Conservation (phyloP, 2,329 filamentous ascomycete genomes). For the Aspergillus spinulosporus region DNA sequence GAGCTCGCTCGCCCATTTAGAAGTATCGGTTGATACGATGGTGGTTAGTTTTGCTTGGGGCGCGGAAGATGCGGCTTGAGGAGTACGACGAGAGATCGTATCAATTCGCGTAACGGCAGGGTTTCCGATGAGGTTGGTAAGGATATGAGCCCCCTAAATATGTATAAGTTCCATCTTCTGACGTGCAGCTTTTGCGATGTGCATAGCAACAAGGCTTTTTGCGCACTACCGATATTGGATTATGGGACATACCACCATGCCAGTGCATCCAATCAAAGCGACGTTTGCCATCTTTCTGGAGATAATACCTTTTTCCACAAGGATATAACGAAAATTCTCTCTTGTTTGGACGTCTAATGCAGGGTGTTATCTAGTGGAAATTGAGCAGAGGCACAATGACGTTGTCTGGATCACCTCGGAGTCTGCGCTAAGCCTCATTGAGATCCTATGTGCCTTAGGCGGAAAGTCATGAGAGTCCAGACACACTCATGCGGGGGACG, state of each 20-base stretch:
- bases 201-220: not conserved
- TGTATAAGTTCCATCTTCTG: conserved; percentile 29
- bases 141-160: conserved; percentile 69
- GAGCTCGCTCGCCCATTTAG: conserved; percentile 67
- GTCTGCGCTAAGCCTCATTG: not conserved
- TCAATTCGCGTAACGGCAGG: conserved; percentile 44
- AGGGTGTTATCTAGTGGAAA: not conserved
- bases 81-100: conserved; percentile 48
- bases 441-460: not conserved
- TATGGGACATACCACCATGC: conserved; percentile 49
- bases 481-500: conserved; percentile 19
- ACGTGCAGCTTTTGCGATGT: not conserved
- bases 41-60: conserved; percentile 63
- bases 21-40: conserved; percentile 66
- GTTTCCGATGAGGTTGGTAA: conserved; percentile 53
- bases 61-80: conserved; percentile 45
- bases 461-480: not conserved
- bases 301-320: not conserved
- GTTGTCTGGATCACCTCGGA: not conserved
- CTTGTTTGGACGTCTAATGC: not conserved
- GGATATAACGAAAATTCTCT: not conserved
- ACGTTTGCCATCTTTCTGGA: conserved; percentile 43
- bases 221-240: too few relatives aligned
- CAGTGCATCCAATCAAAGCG: conserved; percentile 50
- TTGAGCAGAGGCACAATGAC: not conserved